Percentiles rank a stretch among this genome's conserved stretches.
Evolutionary conservation across 768 basidiomycete genomes (phyloP).

Genomic region (Lyophyllum shimeji): DNA sequence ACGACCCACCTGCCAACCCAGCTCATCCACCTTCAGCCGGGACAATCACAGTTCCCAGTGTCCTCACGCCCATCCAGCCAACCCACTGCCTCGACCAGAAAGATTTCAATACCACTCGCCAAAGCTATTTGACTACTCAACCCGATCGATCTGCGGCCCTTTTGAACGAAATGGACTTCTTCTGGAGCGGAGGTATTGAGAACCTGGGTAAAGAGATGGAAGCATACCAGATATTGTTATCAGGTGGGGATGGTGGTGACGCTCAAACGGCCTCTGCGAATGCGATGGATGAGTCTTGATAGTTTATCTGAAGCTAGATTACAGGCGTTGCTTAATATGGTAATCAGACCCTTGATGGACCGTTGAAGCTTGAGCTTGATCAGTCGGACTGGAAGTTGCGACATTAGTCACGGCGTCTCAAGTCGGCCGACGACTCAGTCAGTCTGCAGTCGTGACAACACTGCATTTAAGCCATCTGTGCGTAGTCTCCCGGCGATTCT

Average conservation of each 20-base stretch:
- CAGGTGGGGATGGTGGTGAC: not conserved
- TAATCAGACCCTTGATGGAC: not conserved
- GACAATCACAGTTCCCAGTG: not conserved
- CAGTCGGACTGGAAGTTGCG: not conserved
- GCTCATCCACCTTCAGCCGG: not conserved
- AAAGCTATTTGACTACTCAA: not conserved
- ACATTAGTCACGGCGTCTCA: not conserved
- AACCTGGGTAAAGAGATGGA: conserved; percentile 18
- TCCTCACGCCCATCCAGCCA: too few species aligned
- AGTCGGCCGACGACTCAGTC: not conserved
- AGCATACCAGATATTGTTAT: conserved; percentile 15
- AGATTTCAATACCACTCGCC: not conserved
- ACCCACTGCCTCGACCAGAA: not conserved
- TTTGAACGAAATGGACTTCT: conserved; percentile 12
- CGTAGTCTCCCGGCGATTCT: too few species aligned
- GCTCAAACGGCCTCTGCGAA: not conserved
- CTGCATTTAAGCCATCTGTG: too few species aligned
- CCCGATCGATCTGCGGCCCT: too few species aligned
- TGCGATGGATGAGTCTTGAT: not conserved
- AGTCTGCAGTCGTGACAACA: conserved; percentile 2
- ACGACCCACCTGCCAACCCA: not conserved
- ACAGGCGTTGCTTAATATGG: not conserved
- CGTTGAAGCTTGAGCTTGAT: not conserved
- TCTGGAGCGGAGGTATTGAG: conserved; percentile 17
- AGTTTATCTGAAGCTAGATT: not conserved